A percentile compares a stretch with the other conserved stretches of the same genome.
These are phyloP conservation scores for Ascochyta lentis DNA, from an alignment of 2,329 filamentous ascomycete species.

Conservation along the genomic window DNA sequence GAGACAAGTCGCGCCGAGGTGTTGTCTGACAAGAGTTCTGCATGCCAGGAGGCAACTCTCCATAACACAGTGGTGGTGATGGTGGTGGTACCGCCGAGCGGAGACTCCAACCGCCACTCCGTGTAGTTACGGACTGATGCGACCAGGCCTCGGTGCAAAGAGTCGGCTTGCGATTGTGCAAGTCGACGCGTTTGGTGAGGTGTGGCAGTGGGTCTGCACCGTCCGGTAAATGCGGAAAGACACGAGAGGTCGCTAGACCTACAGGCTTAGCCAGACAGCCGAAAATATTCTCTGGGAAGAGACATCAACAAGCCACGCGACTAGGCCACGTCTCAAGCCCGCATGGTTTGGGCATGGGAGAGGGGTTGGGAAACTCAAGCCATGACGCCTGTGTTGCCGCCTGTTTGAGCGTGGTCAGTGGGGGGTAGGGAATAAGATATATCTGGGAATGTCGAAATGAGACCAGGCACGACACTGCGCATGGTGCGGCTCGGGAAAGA, in stretches of 20 bases:
- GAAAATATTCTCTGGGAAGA: slow-evolving; percentile 6
- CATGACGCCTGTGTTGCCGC: slow-evolving; percentile 46
- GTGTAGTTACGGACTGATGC: background rate
- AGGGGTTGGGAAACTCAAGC: slow-evolving; percentile 34
- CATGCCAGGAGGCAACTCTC: background rate
- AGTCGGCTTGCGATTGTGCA: background rate
- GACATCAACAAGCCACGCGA: slow-evolving; percentile 24
- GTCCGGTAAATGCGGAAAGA: background rate
- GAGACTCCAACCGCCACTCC: background rate
- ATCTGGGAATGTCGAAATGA: slow-evolving; percentile 10
- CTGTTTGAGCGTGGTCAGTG: slow-evolving; percentile 35
- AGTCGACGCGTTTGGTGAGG: background rate
- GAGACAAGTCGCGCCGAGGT: background rate
- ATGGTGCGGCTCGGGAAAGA: slow-evolving; percentile 1
- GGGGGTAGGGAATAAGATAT: slow-evolving; percentile 14
- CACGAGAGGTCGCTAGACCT: slow-evolving; percentile 4
- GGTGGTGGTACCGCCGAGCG: background rate
- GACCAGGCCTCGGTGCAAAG: background rate
- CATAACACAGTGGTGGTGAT: background rate
- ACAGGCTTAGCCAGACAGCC: slow-evolving; percentile 26
- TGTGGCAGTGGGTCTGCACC: background rate
- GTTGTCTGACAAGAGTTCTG: background rate
- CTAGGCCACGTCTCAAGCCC: slow-evolving; percentile 21
- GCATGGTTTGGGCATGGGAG: slow-evolving; percentile 19
- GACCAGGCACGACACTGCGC: background rate